Percentiles rank a stretch among this genome's conserved stretches.
Evolutionary conservation across 1,284 basidiomycete species (phyloP).

Genomic region (Vanrija sp.): DNA sequence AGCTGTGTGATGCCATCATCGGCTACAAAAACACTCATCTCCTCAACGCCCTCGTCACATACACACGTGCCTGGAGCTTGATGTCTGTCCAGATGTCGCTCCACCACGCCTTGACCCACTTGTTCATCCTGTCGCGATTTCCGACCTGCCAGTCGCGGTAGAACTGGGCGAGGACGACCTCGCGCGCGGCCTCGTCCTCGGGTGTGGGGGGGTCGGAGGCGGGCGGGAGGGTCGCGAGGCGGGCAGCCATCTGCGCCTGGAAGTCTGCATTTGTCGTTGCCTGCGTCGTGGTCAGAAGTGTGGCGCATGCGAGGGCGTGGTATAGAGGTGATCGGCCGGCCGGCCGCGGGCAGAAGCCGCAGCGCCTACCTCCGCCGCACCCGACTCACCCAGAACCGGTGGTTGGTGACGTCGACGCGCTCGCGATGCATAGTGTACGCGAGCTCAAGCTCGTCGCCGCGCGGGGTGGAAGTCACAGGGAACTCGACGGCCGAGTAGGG

Average conservation of each 20-base stretch:
- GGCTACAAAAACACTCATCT: too few species aligned
- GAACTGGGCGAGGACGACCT: constrained; percentile 39
- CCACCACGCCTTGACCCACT: constrained; percentile 46
- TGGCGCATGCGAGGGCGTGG: too few species aligned
- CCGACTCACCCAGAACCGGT: constrained; percentile 44
- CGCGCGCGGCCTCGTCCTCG: constrained; percentile 28
- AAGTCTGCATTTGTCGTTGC: constrained; percentile 36
- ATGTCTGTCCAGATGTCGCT: constrained; percentile 40
- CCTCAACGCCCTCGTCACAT: constrained; percentile 8
- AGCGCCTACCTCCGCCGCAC: too few species aligned
- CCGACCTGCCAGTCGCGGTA: constrained; percentile 47
- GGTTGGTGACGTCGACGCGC: constrained; percentile 43
- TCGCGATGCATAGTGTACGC: constrained; percentile 39
- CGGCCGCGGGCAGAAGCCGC: too few species aligned
- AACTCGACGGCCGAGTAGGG: constrained; percentile 43
- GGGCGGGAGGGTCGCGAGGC: constrained; percentile 32
- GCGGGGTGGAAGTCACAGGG: constrained; percentile 8
- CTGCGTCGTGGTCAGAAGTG: constrained; percentile 13
- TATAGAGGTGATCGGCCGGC: too few species aligned
- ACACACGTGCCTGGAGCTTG: constrained; percentile 36
- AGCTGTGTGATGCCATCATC: background rate
- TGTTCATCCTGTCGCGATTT: constrained; percentile 29
- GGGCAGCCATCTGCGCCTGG: constrained; percentile 30
- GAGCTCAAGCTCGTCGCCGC: constrained; percentile 35
- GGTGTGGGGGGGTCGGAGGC: constrained; percentile 32